These are phyloP conservation scores for Papiliotrema nemorosa DNA, from an alignment of 1,284 basidiomycete species.

Conservation along the genomic window DNA sequence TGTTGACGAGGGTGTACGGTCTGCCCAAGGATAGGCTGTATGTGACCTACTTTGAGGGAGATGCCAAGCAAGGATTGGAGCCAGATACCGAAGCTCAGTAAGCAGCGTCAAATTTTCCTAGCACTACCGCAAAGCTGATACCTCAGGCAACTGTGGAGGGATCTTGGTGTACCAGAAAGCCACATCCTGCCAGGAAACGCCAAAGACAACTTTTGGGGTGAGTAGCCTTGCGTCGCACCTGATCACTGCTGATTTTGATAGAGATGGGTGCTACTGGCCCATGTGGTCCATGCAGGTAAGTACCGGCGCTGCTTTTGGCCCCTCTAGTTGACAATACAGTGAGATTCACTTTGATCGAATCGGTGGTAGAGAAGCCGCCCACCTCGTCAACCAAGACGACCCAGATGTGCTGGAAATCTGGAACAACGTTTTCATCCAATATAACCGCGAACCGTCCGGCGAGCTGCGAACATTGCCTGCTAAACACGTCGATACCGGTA, in stretches of 20 bases:
- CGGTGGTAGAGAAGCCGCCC: constrained; percentile 79
- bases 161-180: constrained; percentile 78
- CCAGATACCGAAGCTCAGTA: constrained; percentile 77
- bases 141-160: constrained; percentile 69
- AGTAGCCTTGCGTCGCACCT: constrained; percentile 27
- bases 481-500: constrained; percentile 96
- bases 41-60: constrained; percentile 97
- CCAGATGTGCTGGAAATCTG: constrained; percentile 97
- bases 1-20: constrained; percentile 79
- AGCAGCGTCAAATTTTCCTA: too few relatives aligned
- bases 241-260: constrained; percentile 37
- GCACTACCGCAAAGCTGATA: too few relatives aligned
- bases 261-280: constrained; percentile 99
- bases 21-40: constrained; percentile 89
- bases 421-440: constrained; percentile 99
- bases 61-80: constrained; percentile 77
- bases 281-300: constrained; percentile 89
- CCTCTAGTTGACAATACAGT: constrained; percentile 49
- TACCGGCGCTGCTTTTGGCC: constrained; percentile 4
- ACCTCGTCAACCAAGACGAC: constrained; percentile 91
- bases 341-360: constrained; percentile 97
- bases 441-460: constrained; percentile 89
- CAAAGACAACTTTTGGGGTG: constrained; percentile 99
- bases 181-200: constrained; percentile 92
- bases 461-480: constrained; percentile 76